Evolutionary conservation across 2,329 filamentous ascomycete genomes (phyloP), one percentile per base, ranked within the genome.

Genomic region (Cladosporium sp.): DNA sequence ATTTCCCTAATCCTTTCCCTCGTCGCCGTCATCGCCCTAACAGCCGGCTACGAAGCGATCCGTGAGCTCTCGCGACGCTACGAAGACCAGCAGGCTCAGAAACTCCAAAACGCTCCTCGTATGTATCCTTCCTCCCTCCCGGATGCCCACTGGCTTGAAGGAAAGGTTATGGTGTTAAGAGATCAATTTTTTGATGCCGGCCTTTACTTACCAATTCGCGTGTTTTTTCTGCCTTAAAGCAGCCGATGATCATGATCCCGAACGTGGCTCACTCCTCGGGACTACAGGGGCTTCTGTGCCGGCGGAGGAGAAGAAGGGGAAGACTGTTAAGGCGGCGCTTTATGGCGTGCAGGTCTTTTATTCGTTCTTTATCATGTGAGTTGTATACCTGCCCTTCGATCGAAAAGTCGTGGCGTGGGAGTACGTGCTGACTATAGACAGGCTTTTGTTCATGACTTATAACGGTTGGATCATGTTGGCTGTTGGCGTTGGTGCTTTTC

Each of bases 361-460:
- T 70, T 94, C 91, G 40, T 97, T 98, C 65, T 97, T 98, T 78
- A 91, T 98, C 67, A 98, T 98, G 93, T 96, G 69, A 83, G 92
- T 84, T 16, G 1, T 22, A 3, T n/a, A 5, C 29, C 18, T 9
- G 19, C n/a, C n/a, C n/a, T n/a, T n/a, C n/a, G n/a, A n/a, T n/a
- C n/a, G n/a, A n/a, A n/a, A n/a, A n/a, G n/a, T n/a, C n/a, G n/a
- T n/a, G n/a, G n/a, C n/a, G n/a, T n/a, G n/a, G n/a, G 33, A 15
- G 33, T 18, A 5, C 18, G 12, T 5, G 33, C 39, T 27, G 11
- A 42, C 18, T 15, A 38, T 3, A 18, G 9, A 19, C 53, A 97
- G 92, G 93, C 77, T 98, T 54, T 73, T 98, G 18, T 98, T 98
- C 72, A 98, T 98, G 93, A 98, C 93, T n/a, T 98, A 98, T 73